Base-by-base conservation (phyloP, 2,329 filamentous ascomycete species). In the Helotiales sp. region DNA sequence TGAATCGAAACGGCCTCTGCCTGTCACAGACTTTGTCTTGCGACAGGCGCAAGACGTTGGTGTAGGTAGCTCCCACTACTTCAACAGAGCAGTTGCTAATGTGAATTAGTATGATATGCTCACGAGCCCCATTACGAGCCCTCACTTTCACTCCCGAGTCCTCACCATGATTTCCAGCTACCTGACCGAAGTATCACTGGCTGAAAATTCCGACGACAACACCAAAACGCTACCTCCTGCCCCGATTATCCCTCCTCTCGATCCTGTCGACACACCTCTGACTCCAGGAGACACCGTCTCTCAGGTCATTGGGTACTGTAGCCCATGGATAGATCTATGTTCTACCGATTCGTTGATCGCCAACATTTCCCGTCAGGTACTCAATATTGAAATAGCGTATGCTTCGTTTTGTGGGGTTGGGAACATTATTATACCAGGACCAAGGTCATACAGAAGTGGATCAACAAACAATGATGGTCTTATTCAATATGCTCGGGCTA, bases 361-460 rank as follows among this genome's bases (percentile, higher is more conserved):
- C 7, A 90, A 90, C 71, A 82, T 98, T 58, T 97, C 93, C 33
- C 86, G 90, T 44, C 93, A 97, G 75, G 89, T 96, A 6, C 79
- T 99, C 62, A 92, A 92, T 71, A 81, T 96, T 36, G 95, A 99
- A 72, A 83, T 98, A 48, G 90, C 91, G 49, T 99, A 97, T 75
- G 95, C 96, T 63, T 93, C 91, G 62, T 99, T 98, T 75, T 97
- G 92, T 69, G 96, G 96, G 33, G 83, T 95, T 48, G 86, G 87
- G 55, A 96, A 89, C 73, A 81, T 98, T 58, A 78, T 98, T 51
- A 79, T 99, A 29, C 86, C 88, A 1, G 92, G 92, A 0, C 95
- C 95, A 2, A 82, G 83, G 63, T 76, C 84, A 13, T 83, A 88
- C 63, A 80, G 81, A 57, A 80, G 79, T 40, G 65, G 55, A 71